Percentiles rank a stretch among this genome's conserved stretches.
Evolutionary conservation across 2,329 filamentous ascomycete genomes (phyloP).

Genomic region (Verticillium dahliae): DNA sequence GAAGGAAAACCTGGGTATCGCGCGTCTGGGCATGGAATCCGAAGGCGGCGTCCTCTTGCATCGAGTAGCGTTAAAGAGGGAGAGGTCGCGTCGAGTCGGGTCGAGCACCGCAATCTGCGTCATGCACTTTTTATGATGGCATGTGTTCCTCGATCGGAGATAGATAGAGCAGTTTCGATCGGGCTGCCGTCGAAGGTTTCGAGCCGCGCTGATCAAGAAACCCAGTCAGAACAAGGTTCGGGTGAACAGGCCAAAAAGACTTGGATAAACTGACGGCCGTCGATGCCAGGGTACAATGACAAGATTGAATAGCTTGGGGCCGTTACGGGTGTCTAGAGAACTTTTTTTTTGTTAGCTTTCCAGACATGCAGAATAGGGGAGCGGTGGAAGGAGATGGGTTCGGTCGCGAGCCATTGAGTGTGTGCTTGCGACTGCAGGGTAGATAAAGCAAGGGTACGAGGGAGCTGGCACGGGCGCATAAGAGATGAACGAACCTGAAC

Average conservation of each 20-base stretch:
- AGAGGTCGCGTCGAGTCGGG: not conserved
- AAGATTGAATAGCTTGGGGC: not conserved
- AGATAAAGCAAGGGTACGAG: not conserved
- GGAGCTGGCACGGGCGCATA: constrained; percentile 8
- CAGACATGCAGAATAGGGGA: constrained; percentile 2
- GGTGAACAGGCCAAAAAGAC: not conserved
- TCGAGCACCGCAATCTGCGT: not conserved
- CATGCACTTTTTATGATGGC: not conserved
- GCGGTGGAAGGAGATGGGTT: constrained; percentile 12
- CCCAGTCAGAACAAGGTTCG: not conserved
- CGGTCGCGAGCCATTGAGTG: not conserved
- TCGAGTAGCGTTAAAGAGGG: constrained; percentile 3
- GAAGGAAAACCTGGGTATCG: constrained; percentile 23
- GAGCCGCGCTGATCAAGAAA: not conserved
- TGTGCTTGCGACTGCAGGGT: not conserved
- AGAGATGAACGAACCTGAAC: constrained; percentile 23
- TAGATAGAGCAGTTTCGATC: not conserved
- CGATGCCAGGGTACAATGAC: not conserved
- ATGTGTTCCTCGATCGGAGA: not conserved
- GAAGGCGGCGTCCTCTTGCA: constrained; percentile 9
- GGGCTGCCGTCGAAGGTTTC: not conserved
- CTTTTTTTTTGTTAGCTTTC: not conserved
- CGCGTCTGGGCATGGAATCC: constrained; percentile 32
- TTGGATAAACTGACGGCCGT: not conserved
- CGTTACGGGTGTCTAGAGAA: not conserved